A percentile compares a stretch with the other conserved stretches of the same genome.
phyloP scores from a whole-genome alignment of 139 green algal genomes.

The Desmodesmus armatus region DNA sequence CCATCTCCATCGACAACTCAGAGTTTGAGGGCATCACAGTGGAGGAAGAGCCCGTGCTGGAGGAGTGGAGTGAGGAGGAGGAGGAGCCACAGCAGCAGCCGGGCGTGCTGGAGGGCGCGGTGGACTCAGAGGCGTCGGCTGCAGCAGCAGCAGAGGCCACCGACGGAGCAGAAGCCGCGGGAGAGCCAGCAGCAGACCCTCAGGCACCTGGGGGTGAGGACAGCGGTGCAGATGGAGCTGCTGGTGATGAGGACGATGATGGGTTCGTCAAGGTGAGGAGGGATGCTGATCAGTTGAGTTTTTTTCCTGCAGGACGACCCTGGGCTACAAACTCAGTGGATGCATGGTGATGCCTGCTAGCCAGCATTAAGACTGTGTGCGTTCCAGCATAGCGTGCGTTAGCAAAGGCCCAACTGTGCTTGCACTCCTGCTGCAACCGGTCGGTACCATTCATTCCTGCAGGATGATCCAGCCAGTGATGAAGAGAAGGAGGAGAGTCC shows the following conservation, averaged over 20 bases:
- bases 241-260: neutral
- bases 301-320: too few relatives aligned
- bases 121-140: slow-evolving; percentile 10
- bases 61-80: neutral
- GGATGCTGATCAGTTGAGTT: too few relatives aligned
- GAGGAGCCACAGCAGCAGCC: neutral
- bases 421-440: too few relatives aligned
- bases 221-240: neutral
- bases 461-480: too few relatives aligned
- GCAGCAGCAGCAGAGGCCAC: neutral
- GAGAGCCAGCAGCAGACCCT: neutral
- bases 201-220: neutral
- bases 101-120: neutral
- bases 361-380: too few relatives aligned
- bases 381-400: too few relatives aligned
- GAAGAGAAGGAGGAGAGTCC: slow-evolving; percentile 6
- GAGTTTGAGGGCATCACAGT: slow-evolving; percentile 40
- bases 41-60: too few relatives aligned
- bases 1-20: slow-evolving; percentile 2
- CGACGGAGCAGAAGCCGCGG: neutral
- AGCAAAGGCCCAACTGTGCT: too few relatives aligned
- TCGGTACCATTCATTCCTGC: too few relatives aligned
- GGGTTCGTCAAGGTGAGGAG: neutral
- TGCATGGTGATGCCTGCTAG: too few relatives aligned
- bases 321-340: too few relatives aligned